Conservation (phyloP, 495 filamentous ascomycete species). For the Aspergillus steynii region DNA sequence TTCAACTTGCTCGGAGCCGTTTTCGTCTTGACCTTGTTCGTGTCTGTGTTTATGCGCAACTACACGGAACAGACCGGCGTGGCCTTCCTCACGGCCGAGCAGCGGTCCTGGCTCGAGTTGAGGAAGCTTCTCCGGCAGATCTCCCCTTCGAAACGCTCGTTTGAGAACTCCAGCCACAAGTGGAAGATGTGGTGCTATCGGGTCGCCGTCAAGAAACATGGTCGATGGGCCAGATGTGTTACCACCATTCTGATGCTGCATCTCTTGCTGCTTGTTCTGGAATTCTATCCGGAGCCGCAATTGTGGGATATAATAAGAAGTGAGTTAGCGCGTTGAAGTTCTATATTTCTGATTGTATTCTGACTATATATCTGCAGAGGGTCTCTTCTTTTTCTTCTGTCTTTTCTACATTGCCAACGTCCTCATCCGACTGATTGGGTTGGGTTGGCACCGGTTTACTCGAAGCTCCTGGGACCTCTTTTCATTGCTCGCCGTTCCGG, state of each 20-base stretch:
- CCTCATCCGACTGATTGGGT: constrained; percentile 77
- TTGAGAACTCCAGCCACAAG: constrained; percentile 66
- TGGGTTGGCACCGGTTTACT: constrained; percentile 91
- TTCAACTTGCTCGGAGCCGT: constrained; percentile 98
- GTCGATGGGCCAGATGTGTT: constrained; percentile 83
- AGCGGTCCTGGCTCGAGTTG: constrained; percentile 95
- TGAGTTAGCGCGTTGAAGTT: constrained; percentile 21
- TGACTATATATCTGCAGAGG: constrained; percentile 42
- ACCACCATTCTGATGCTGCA: constrained; percentile 80
- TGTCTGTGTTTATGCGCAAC: constrained; percentile 99
- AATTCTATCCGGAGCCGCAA: constrained; percentile 73
- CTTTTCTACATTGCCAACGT: constrained; percentile 85
- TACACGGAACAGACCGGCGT: constrained; percentile 99
- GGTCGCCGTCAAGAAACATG: constrained; percentile 89
- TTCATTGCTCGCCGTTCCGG: constrained; percentile 81
- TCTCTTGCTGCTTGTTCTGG: constrained; percentile 76
- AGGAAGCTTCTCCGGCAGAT: constrained; percentile 92
- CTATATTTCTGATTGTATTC: constrained; percentile 4
- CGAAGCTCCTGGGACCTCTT: constrained; percentile 96
- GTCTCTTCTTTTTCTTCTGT: constrained; percentile 80
- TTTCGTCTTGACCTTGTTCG: constrained; percentile 96
- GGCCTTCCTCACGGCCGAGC: constrained; percentile 92
- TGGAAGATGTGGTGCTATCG: constrained; percentile 96
- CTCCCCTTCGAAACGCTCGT: constrained; percentile 84
- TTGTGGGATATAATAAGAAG: constrained; percentile 66